Conservation (phyloP, 169 alveolate genomes). For the Eimeria sp. region DNA sequence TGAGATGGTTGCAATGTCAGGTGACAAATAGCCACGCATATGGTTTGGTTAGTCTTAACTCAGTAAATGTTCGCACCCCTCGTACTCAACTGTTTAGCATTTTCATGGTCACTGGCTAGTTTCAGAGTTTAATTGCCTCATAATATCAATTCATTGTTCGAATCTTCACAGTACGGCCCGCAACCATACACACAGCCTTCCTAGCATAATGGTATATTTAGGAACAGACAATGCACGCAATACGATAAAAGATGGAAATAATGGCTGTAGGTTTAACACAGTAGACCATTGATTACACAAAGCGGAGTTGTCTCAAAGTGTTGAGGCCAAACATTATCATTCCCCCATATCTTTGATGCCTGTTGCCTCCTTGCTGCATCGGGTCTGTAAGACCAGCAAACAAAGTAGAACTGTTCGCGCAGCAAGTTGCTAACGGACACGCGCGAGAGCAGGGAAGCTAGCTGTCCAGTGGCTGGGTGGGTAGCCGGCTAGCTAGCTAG, state of each 20-base stretch:
- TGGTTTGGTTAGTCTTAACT: no score
- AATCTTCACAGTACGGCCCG: no score
- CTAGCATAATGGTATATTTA: no score
- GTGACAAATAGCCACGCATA: not conserved
- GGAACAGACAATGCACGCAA: no score
- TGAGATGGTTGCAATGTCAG: conserved; percentile 89
- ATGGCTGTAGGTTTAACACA: not conserved
- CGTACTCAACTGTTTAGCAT: not conserved
- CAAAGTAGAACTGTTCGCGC: not conserved
- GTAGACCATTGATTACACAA: not conserved
- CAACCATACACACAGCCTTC: no score
- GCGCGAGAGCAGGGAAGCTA: not conserved
- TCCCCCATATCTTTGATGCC: not conserved
- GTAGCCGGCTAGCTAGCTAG: not conserved
- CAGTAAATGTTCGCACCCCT: no score
- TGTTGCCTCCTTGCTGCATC: not conserved
- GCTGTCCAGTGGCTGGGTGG: not conserved
- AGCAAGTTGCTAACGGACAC: not conserved
- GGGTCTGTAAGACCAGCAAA: not conserved
- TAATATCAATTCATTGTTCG: not conserved
- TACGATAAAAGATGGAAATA: not conserved
- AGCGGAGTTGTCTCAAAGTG: not conserved
- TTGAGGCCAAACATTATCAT: not conserved
- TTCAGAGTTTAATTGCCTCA: not conserved
- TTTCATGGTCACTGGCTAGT: not conserved